phyloP scores from a whole-genome alignment of 257 asterid genomes.

The Hygrophila difformis region DNA sequence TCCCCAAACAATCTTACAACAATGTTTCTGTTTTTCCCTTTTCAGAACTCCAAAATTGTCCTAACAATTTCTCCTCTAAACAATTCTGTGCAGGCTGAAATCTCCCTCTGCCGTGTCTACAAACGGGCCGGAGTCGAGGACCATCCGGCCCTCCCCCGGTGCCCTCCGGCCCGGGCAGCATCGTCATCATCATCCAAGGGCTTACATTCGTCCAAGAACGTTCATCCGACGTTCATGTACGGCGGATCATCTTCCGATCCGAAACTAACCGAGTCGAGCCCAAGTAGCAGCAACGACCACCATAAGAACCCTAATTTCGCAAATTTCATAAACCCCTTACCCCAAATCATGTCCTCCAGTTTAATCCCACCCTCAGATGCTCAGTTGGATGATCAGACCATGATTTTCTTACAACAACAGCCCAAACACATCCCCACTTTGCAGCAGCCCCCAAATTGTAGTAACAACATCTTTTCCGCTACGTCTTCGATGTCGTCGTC shows the following conservation, averaged over 20 bases:
- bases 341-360: neutral
- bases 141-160: conserved; percentile 62
- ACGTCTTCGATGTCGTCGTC: too few relatives aligned
- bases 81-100: conserved; percentile 47
- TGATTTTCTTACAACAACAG: too few relatives aligned
- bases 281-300: conserved; percentile 25
- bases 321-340: conserved; percentile 20
- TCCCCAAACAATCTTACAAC: too few relatives aligned
- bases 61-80: too few relatives aligned
- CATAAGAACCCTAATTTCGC: neutral
- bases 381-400: too few relatives aligned
- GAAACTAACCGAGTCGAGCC: conserved; percentile 37
- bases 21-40: too few relatives aligned
- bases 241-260: conserved; percentile 17
- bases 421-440: too few relatives aligned
- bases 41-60: too few relatives aligned
- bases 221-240: neutral
- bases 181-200: conserved; percentile 21
- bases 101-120: conserved; percentile 79
- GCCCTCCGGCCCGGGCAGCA: conserved; percentile 31
- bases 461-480: too few relatives aligned
- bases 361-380: too few relatives aligned
- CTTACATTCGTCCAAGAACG: neutral
- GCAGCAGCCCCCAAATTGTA: too few relatives aligned
- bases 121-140: conserved; percentile 80